These are phyloP conservation scores for Effrenium voratum DNA, from an alignment of 73 alveolate species.

Conservation along the genomic window DNA sequence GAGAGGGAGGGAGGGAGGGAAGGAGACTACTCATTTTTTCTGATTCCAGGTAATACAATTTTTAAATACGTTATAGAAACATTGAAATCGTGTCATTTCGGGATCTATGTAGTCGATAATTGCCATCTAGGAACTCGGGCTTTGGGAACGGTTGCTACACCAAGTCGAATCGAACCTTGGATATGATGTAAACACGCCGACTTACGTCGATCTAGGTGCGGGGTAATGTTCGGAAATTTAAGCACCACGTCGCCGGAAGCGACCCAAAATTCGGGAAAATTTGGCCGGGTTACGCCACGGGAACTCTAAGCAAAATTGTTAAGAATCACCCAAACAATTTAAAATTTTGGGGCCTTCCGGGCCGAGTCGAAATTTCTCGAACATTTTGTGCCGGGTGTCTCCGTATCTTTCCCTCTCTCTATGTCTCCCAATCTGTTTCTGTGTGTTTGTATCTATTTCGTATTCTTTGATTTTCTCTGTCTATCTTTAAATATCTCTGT, in stretches of 20 bases:
- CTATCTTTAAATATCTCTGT: not conserved
- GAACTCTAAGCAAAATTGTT: not conserved
- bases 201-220: no score
- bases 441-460: not conserved
- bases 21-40: not conserved
- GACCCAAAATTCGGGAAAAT: not conserved
- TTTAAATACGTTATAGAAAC: no score
- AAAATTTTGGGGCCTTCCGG: not conserved
- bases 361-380: not conserved
- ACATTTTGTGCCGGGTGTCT: not conserved
- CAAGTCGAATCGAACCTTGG: no score
- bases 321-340: not conserved
- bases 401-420: not conserved
- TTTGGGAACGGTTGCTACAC: no score
- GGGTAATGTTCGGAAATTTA: no score
- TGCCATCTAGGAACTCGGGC: no score
- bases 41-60: no score
- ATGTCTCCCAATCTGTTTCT: not conserved
- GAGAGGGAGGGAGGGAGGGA: not conserved
- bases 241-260: not conserved
- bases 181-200: no score
- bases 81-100: no score
- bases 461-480: no score
- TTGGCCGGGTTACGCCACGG: not conserved
- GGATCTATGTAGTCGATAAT: no score